A percentile compares a stretch with the other conserved stretches of the same genome.
Conservation (phyloP, 1,139 yeast genomes). For the Diutina rugosa region DNA sequence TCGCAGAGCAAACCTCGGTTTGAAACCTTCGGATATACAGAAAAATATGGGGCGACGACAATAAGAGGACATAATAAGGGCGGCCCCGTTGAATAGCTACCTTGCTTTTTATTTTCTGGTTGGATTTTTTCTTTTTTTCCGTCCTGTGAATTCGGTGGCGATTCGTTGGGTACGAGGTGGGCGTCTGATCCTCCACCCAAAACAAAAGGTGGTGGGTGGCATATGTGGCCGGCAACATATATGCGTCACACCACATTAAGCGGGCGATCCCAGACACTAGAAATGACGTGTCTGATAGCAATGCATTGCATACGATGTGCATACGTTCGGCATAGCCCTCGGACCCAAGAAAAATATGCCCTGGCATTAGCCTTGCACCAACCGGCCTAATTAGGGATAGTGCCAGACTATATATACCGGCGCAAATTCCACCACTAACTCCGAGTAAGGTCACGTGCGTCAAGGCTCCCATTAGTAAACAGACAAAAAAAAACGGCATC, state of each 20-base stretch:
- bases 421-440: neutral
- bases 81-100: no score
- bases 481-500: neutral
- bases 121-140: neutral
- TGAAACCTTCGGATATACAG: neutral
- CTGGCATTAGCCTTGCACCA: neutral
- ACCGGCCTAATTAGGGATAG: neutral
- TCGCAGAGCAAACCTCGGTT: neutral
- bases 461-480: neutral
- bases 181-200: neutral
- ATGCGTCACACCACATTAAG: neutral
- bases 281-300: neutral
- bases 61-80: no score
- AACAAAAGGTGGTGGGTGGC: neutral
- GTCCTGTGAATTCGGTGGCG: no score
- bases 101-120: no score
- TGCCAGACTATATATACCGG: neutral
- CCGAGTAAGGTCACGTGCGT: neutral
- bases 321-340: neutral
- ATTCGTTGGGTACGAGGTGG: neutral
- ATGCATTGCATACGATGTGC: neutral
- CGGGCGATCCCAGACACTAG: neutral
- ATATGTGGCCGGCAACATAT: neutral
- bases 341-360: neutral
- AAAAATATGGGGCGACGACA: neutral